Conservation (phyloP, 2,329 filamentous ascomycete species). For the Trichophyton rubrum region DNA sequence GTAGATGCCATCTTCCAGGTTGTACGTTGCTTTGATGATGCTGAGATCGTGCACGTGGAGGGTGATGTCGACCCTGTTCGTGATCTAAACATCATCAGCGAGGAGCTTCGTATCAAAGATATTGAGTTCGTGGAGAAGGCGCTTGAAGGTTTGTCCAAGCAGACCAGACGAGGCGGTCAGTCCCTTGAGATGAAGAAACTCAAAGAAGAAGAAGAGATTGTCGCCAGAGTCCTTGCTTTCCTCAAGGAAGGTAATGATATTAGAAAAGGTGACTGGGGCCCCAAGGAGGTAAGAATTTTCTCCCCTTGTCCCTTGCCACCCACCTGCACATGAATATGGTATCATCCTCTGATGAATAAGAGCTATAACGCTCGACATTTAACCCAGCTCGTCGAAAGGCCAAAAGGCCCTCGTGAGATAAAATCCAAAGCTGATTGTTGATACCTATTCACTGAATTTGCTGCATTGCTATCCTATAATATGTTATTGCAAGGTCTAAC, state of each 20-base stretch:
- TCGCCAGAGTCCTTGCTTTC: slow-evolving; percentile 75
- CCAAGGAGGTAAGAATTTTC: slow-evolving; percentile 68
- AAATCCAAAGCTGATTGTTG: slow-evolving; percentile 54
- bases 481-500: slow-evolving; percentile 5
- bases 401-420: slow-evolving; percentile 80
- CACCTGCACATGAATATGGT: slow-evolving; percentile 3
- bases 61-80: slow-evolving; percentile 92
- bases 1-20: slow-evolving; percentile 98
- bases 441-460: slow-evolving; percentile 5
- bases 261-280: slow-evolving; percentile 74
- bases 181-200: slow-evolving; percentile 96
- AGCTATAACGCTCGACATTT: slow-evolving; percentile 75
- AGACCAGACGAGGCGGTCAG: slow-evolving; percentile 87
- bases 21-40: slow-evolving; percentile 94
- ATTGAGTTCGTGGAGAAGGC: slow-evolving; percentile 98
- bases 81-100: slow-evolving; percentile 91
- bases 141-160: slow-evolving; percentile 81
- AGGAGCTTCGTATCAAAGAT: slow-evolving; percentile 94
- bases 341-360: slow-evolving; percentile 78
- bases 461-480: slow-evolving; percentile 14
- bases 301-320: slow-evolving; percentile 16
- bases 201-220: slow-evolving; percentile 82
- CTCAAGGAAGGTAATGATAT: slow-evolving; percentile 86
- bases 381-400: slow-evolving; percentile 99
- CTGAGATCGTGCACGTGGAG: slow-evolving; percentile 98